Evolutionary conservation across 2,329 filamentous ascomycete genomes (phyloP).

Genomic region (Westerdykella aurantiaca): DNA sequence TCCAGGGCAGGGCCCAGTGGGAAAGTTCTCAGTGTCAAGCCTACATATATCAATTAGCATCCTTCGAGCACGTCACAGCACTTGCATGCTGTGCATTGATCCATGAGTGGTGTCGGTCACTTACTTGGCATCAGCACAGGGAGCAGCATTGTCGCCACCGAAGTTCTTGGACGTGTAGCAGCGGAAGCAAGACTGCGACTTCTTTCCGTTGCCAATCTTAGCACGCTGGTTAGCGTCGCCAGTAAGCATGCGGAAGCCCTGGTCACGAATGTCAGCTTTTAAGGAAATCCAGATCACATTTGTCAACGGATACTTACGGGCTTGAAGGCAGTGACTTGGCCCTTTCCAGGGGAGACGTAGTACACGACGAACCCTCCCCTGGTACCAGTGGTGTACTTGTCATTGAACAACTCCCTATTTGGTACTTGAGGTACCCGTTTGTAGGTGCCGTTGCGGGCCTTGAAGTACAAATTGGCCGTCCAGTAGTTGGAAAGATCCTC

Average conservation of each 20-base stretch:
- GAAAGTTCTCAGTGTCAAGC: conserved; percentile 31
- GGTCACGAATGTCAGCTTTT: not conserved
- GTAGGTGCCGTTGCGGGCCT: conserved; percentile 27
- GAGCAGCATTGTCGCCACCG: conserved; percentile 27
- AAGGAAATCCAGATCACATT: not conserved
- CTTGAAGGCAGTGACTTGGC: conserved; percentile 42
- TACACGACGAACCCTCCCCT: conserved; percentile 44
- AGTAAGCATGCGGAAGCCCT: conserved; percentile 46
- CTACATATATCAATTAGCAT: not conserved
- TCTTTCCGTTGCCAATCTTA: conserved; percentile 10
- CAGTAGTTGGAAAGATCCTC: conserved; percentile 23
- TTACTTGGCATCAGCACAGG: conserved; percentile 2
- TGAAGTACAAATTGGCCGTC: conserved; percentile 32
- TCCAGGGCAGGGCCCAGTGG: conserved; percentile 35
- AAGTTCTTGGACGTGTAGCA: conserved; percentile 44
- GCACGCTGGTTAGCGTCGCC: conserved; percentile 34
- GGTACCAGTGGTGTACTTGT: conserved; percentile 27
- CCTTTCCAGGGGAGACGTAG: conserved; percentile 41
- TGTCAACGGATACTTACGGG: conserved; percentile 6
- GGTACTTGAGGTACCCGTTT: conserved; percentile 22
- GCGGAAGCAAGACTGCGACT: conserved; percentile 41
- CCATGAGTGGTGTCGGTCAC: not conserved
- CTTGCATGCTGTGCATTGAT: no score
- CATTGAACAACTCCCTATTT: conserved; percentile 33
- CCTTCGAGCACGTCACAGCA: no score